phyloP scores from a whole-genome alignment of 148 eudicot genomes.

The Cornus controversa region DNA sequence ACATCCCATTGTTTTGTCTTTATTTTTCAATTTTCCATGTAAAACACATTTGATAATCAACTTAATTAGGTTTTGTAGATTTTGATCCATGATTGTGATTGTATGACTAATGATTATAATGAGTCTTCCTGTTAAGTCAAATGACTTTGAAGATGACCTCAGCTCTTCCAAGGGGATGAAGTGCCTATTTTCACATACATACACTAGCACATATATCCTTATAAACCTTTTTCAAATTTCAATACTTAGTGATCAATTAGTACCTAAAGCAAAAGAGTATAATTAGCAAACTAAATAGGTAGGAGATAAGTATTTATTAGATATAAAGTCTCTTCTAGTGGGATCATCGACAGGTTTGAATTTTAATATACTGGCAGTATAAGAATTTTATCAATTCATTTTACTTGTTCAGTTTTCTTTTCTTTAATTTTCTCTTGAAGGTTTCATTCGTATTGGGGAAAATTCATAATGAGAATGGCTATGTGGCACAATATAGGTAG shows the following conservation, averaged over 20 bases:
- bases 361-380: not conserved
- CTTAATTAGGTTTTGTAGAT: not conserved
- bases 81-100: conserved; percentile 3
- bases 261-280: not conserved
- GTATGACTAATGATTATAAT: not conserved
- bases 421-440: too few relatives aligned
- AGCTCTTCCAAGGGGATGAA: not conserved
- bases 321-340: not conserved
- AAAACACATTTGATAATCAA: not conserved
- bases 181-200: not conserved
- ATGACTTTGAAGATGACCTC: not conserved
- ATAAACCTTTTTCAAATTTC: not conserved
- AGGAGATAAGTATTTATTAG: not conserved
- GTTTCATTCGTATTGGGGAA: too few relatives aligned
- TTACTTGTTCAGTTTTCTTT: too few relatives aligned
- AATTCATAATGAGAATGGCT: too few relatives aligned
- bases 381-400: not conserved
- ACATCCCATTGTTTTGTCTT: not conserved
- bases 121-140: not conserved
- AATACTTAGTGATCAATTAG: not conserved
- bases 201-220: too few relatives aligned
- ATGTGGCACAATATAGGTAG: too few relatives aligned
- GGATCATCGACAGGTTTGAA: not conserved
- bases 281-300: not conserved
- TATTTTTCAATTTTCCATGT: not conserved